Conservation (phyloP, 345 rosid species). For the Lenwebbia sp. region DNA sequence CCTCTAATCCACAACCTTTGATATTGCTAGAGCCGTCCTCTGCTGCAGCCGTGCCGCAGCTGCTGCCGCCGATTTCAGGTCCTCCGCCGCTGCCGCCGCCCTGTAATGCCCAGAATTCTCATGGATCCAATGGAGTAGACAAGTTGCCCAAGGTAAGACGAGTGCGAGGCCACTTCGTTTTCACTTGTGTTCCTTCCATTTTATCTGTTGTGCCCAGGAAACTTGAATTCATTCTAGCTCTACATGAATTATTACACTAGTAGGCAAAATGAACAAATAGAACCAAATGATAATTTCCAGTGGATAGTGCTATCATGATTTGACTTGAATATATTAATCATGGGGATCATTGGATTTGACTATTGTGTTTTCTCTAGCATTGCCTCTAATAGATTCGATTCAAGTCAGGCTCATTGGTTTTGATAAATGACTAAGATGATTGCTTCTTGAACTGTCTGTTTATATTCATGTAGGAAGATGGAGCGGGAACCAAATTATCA, state of each 20-base stretch:
- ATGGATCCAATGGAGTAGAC: slow-evolving; percentile 65
- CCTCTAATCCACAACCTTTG: slow-evolving; percentile 21
- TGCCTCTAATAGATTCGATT: background rate
- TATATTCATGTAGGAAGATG: slow-evolving; percentile 42
- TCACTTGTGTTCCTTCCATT: background rate
- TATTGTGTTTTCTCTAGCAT: background rate
- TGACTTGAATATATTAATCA: background rate
- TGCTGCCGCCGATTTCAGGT: slow-evolving; percentile 12
- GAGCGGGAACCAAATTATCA: slow-evolving; percentile 25
- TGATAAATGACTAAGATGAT: background rate
- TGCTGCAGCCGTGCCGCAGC: slow-evolving; percentile 1
- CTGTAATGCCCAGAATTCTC: slow-evolving; percentile 37
- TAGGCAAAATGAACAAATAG: background rate
- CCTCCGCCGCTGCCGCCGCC: background rate
- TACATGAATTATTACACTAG: background rate
- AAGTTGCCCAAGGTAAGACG: slow-evolving; percentile 39
- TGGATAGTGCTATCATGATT: background rate
- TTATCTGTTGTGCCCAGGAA: background rate
- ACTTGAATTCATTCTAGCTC: background rate
- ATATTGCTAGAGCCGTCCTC: slow-evolving; percentile 32
- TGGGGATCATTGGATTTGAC: background rate
- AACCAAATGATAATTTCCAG: background rate
- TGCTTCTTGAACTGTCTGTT: background rate
- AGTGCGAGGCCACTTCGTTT: background rate
- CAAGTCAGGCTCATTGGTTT: background rate